Evolutionary conservation across 495 filamentous ascomycete genomes (phyloP).

Genomic region (Penicillium simplicissimum): DNA sequence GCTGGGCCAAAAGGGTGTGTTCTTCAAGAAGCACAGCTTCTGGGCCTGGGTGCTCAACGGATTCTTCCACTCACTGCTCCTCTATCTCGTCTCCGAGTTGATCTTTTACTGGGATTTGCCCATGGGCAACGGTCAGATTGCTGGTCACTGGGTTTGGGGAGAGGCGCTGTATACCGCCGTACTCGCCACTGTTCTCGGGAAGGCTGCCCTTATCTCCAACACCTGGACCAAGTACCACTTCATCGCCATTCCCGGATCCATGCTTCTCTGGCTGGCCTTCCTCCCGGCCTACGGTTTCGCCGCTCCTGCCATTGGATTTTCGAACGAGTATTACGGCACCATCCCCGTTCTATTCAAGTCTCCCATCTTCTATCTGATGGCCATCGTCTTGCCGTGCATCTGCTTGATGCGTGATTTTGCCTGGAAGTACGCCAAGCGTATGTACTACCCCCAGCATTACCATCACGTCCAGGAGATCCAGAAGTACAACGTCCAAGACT

Average conservation of each 20-base stretch:
- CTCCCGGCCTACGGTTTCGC: conserved; percentile 88
- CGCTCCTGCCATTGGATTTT: conserved; percentile 81
- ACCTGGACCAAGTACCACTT: conserved; percentile 99
- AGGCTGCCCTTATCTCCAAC: conserved; percentile 92
- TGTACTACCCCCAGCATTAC: conserved; percentile 95
- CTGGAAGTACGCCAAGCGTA: conserved; percentile 83
- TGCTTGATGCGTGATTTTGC: conserved; percentile 90
- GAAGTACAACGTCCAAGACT: conserved; percentile 99
- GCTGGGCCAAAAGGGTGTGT: conserved; percentile 85
- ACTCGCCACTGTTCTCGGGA: conserved; percentile 88
- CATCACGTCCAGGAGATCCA: conserved; percentile 99
- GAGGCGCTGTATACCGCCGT: conserved; percentile 87
- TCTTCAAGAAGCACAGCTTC: conserved; percentile 91
- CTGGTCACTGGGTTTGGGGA: conserved; percentile 98
- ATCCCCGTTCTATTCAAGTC: conserved; percentile 77
- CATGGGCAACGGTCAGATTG: conserved; percentile 69
- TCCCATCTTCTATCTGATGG: conserved; percentile 89
- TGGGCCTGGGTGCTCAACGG: conserved; percentile 90
- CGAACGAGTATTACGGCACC: conserved; percentile 81
- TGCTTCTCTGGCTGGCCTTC: conserved; percentile 89
- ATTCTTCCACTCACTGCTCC: conserved; percentile 91
- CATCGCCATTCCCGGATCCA: conserved; percentile 91
- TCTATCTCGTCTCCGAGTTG: conserved; percentile 80
- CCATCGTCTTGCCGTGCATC: conserved; percentile 72
- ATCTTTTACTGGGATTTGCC: conserved; percentile 80